A percentile compares a stretch with the other conserved stretches of the same genome.
Conservation (phyloP, 208 protist species). For the Leishmania gerbilli region DNA sequence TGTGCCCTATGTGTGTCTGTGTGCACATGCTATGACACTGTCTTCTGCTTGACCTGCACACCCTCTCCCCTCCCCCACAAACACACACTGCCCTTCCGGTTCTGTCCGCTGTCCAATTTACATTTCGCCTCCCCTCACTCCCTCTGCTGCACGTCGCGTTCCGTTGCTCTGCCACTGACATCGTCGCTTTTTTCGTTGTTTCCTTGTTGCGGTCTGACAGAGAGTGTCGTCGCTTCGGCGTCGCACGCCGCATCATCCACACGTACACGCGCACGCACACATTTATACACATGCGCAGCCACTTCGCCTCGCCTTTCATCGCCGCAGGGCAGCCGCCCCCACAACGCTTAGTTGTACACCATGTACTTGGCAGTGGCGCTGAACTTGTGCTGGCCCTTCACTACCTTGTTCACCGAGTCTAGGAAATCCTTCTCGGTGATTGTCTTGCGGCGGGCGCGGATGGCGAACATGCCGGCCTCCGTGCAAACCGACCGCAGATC, state of each 20-base stretch:
- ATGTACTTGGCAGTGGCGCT: conserved; percentile 99
- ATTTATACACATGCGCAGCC: not conserved
- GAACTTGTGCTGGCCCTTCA: conserved; percentile 99
- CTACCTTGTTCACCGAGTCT: conserved; percentile 99
- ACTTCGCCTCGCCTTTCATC: not conserved
- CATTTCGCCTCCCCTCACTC: not conserved
- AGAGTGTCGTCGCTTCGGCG: not conserved
- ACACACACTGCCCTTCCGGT: not conserved
- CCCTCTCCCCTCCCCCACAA: not conserved
- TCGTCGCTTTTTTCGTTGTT: not conserved
- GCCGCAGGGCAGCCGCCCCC: not conserved
- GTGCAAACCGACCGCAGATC: conserved; percentile 99
- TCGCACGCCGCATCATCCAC: not conserved
- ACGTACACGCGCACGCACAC: conserved; percentile 6
- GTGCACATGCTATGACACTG: not conserved
- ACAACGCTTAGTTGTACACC: conserved; percentile 97
- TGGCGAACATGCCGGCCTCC: conserved; percentile 99
- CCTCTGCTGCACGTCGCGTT: not conserved
- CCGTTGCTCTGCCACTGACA: not conserved
- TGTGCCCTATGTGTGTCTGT: not conserved
- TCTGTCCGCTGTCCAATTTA: not conserved
- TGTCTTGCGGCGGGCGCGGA: conserved; percentile 98
- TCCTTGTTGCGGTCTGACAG: not conserved
- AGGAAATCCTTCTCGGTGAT: conserved; percentile 99
- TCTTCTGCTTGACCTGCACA: not conserved